Evolutionary conservation across 768 basidiomycete genomes (phyloP), one percentile per base, ranked within the genome.

Genomic region (Zangia roseola): DNA sequence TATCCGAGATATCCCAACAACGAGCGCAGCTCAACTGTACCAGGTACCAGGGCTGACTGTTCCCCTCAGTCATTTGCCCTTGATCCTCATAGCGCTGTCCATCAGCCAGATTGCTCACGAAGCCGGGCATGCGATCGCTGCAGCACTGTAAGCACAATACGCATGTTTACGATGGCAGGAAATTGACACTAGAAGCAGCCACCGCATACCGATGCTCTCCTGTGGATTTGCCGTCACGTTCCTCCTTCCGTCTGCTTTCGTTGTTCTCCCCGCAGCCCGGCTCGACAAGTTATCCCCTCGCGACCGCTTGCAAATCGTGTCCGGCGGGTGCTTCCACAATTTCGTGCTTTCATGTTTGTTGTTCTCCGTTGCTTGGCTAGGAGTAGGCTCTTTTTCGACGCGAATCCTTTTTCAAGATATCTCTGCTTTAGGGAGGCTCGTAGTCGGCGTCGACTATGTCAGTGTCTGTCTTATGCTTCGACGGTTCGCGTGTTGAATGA

Each of bases 1-100:
- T 2, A 24, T 42, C 30, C 20, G 38, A 39, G 19, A 10, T 44
- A 20, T 26, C 21, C 23, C 39, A 35, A 42, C 10, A 21, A 8
- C 52, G 5, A 31, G 26, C 23, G 21, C 26, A 28, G 39, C 51
- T 50, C 34, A 55, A 23, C 25, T 41, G 33, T 20, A 21, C 16
- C 55, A 92, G 90, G 83, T 94, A 31, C 91, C 92, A 19, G 91
- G 91, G 1, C 52, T 91, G 7, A 94, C 89, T 2, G 80, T 88
- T 2, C 91, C 91, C 1, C 58, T 90, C n/a, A 67, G 69, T 21
- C 83, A 94, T 59, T 60, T 89, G 1, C 86, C 86, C 5, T 54
- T 83, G 14, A 79, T 93, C 40, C 55, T 92, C 7, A 26, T 79
- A 6, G 77, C 84, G 0, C 73, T 93, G 14, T 73, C 84, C 39